These are phyloP conservation scores for Quercus lobata DNA, from an alignment of 331 rosid species.

Conservation along the genomic window DNA sequence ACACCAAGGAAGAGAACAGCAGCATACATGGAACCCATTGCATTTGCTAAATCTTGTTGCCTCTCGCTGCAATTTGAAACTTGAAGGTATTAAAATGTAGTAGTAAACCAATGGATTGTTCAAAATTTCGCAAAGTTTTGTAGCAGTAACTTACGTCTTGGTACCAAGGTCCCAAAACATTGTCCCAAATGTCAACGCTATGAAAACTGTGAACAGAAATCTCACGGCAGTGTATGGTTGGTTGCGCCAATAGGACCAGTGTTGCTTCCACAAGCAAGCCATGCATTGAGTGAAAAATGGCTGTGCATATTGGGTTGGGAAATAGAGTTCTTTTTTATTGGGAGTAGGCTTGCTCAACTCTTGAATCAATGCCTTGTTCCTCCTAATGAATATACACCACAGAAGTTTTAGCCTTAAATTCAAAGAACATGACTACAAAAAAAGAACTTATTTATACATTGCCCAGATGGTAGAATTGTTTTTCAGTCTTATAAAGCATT, in stretches of 20 bases:
- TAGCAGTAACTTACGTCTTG: constrained; percentile 38
- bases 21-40: constrained; percentile 57
- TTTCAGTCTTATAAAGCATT: neutral
- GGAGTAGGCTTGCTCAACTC: constrained; percentile 35
- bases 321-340: constrained; percentile 44
- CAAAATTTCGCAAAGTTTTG: neutral
- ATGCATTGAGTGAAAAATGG: constrained; percentile 37
- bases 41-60: constrained; percentile 32
- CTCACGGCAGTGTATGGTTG: constrained; percentile 54
- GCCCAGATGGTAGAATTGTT: neutral
- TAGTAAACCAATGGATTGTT: too few species aligned
- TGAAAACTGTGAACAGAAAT: constrained; percentile 32
- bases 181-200: constrained; percentile 45
- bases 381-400: constrained; percentile 28
- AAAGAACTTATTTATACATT: neutral
- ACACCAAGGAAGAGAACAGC: constrained; percentile 60
- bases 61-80: constrained; percentile 27
- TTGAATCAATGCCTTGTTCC: constrained; percentile 42
- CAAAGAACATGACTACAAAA: neutral
- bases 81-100: neutral
- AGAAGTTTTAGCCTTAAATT: too few species aligned
- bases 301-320: constrained; percentile 36
- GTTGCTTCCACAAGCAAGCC: constrained; percentile 69
- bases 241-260: constrained; percentile 66
- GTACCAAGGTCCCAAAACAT: constrained; percentile 60